A percentile compares a stretch with the other conserved stretches of the same genome.
Conservation (phyloP, 179 eudicot species). For the Silene noctiflora region DNA sequence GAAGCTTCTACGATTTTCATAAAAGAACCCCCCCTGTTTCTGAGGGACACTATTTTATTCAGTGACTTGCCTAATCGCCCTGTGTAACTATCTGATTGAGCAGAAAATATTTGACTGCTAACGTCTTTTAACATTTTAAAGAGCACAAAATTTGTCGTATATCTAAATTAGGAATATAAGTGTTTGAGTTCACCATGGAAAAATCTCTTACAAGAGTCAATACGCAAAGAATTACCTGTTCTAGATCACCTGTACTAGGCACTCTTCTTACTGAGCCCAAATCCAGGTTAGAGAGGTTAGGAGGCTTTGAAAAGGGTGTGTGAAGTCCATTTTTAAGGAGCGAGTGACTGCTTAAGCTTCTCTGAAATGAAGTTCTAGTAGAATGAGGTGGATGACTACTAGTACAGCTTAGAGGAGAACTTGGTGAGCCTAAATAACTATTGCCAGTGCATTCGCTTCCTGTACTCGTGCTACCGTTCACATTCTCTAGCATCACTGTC, state of each 20-base stretch:
- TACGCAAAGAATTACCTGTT: slow-evolving; percentile 40
- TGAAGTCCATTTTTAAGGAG: slow-evolving; percentile 23
- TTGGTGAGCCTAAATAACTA: slow-evolving; percentile 47
- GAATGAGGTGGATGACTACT: slow-evolving; percentile 30
- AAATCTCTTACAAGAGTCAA: background rate
- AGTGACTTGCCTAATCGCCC: background rate
- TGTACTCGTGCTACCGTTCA: slow-evolving; percentile 32
- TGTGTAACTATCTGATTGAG: background rate
- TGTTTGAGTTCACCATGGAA: too few relatives aligned
- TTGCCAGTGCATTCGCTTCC: slow-evolving; percentile 46
- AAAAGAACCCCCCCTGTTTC: background rate
- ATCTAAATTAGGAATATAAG: too few relatives aligned
- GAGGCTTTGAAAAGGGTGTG: slow-evolving; percentile 24
- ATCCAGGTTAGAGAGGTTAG: slow-evolving; percentile 30
- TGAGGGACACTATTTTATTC: background rate
- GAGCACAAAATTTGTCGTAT: background rate
- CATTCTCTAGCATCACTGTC: slow-evolving; percentile 22
- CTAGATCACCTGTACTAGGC: slow-evolving; percentile 53
- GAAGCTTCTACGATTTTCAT: background rate
- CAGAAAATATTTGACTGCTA: background rate
- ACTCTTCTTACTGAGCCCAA: slow-evolving; percentile 40
- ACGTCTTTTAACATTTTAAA: background rate
- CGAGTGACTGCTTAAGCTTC: slow-evolving; percentile 45
- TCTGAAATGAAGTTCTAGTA: slow-evolving; percentile 39
- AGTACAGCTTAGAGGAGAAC: slow-evolving; percentile 41